These are phyloP conservation scores for Fragaria vesca DNA, from an alignment of 306 rosid genomes.

Conservation along the genomic window DNA sequence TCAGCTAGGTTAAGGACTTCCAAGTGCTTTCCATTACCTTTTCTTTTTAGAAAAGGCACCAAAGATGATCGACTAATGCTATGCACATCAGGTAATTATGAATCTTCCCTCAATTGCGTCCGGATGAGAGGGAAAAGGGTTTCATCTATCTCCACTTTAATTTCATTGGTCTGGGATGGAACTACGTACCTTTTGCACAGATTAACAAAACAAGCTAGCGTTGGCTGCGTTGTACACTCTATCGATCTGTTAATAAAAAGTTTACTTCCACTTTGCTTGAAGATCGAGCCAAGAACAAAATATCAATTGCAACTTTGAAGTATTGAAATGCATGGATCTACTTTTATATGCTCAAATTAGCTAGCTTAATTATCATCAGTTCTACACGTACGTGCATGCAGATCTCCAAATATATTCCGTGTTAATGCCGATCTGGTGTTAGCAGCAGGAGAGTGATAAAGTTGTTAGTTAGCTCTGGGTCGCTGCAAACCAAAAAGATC, in stretches of 20 bases:
- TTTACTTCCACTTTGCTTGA: slow-evolving; percentile 8
- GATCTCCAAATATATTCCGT: too few species aligned
- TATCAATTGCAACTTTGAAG: slow-evolving; percentile 42
- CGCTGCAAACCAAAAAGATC: too few species aligned
- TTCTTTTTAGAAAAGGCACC: not conserved
- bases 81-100: not conserved
- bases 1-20: not conserved
- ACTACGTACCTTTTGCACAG: not conserved
- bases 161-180: not conserved
- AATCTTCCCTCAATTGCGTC: slow-evolving; percentile 18
- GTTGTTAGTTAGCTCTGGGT: too few species aligned
- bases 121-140: not conserved
- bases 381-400: not conserved
- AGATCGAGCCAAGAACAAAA: not conserved
- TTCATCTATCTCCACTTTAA: not conserved
- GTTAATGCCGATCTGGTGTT: not conserved
- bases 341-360: not conserved
- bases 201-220: not conserved
- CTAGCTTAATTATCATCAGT: not conserved
- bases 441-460: too few species aligned
- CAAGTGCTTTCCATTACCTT: not conserved
- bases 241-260: not conserved
- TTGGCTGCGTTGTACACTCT: not conserved
- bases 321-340: not conserved
- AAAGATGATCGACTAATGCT: not conserved